Evolutionary conservation across 2,329 filamentous ascomycete genomes (phyloP).

Genomic region (Arthrobotrys megalospora): DNA sequence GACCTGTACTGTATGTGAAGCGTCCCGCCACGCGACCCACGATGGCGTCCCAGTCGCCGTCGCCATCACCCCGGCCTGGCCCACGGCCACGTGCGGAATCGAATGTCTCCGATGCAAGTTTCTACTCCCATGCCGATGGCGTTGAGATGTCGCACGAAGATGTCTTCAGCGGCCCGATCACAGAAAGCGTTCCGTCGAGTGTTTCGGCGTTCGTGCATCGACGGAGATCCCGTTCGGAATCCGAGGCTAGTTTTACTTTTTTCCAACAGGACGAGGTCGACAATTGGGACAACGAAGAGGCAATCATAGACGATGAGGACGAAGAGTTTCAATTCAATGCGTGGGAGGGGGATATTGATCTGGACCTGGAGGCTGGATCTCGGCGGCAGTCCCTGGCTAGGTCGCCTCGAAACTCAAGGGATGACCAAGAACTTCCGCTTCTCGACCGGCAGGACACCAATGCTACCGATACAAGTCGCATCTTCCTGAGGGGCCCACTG

Average conservation of each 20-base stretch:
- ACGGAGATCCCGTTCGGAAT: constrained; percentile 80
- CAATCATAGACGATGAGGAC: constrained; percentile 68
- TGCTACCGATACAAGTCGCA: constrained; percentile 63
- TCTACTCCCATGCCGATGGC: constrained; percentile 49
- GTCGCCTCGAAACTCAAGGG: constrained; percentile 75
- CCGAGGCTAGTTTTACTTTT: constrained; percentile 89
- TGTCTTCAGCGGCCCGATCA: constrained; percentile 90
- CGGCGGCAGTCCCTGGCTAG: constrained; percentile 70
- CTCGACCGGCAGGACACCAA: constrained; percentile 80
- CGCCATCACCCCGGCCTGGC: constrained; percentile 42
- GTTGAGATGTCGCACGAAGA: constrained; percentile 66
- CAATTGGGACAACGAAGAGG: constrained; percentile 71
- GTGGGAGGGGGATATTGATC: constrained; percentile 69
- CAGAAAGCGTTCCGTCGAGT: constrained; percentile 95
- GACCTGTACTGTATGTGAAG: constrained; percentile 42
- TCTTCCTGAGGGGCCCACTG: constrained; percentile 43
- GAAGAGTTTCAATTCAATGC: constrained; percentile 68
- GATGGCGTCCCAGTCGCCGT: constrained; percentile 51
- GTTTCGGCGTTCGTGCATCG: constrained; percentile 92
- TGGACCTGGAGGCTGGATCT: constrained; percentile 68
- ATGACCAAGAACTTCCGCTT: constrained; percentile 76
- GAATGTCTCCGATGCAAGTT: constrained; percentile 60
- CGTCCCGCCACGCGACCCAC: constrained; percentile 42
- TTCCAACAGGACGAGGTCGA: constrained; percentile 81
- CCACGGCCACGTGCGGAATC: constrained; percentile 60